phyloP scores from a whole-genome alignment of 257 asterid species.

The Cordia subcordata region DNA sequence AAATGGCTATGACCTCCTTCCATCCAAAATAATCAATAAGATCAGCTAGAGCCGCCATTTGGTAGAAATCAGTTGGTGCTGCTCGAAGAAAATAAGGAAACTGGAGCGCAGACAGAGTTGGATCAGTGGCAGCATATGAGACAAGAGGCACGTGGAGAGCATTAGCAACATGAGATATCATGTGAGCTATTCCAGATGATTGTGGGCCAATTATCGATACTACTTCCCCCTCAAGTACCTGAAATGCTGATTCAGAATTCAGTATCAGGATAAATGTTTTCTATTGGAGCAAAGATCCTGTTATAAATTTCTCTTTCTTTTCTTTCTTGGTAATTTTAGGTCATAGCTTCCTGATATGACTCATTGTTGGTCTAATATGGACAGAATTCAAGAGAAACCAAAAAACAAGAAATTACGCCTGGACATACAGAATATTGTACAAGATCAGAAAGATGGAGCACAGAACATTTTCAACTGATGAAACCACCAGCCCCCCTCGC shows the following conservation, averaged over 20 bases:
- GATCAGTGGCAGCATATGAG: slow-evolving; percentile 87
- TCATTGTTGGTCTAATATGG: no score
- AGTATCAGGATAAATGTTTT: slow-evolving; percentile 1
- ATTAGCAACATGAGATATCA: slow-evolving; percentile 55
- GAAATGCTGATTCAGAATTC: slow-evolving; percentile 25
- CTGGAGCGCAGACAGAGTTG: slow-evolving; percentile 69
- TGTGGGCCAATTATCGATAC: slow-evolving; percentile 82
- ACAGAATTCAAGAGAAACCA: no score
- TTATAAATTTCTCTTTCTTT: no score
- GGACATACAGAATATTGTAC: no score
- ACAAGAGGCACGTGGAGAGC: slow-evolving; percentile 74
- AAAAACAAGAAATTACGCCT: no score
- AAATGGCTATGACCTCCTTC: slow-evolving; percentile 70
- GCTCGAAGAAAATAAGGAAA: slow-evolving; percentile 75
- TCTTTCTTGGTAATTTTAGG: no score
- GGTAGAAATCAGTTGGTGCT: slow-evolving; percentile 72
- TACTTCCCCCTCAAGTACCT: slow-evolving; percentile 48
- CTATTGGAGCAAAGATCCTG: no score
- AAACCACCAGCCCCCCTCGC: no score
- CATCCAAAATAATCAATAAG: slow-evolving; percentile 56
- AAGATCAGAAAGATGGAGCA: no score
- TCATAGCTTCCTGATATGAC: no score
- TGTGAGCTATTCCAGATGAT: slow-evolving; percentile 77
- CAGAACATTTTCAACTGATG: no score
- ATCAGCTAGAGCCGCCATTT: slow-evolving; percentile 75